Percentiles rank a stretch among this genome's conserved stretches.
Conservation (phyloP, 495 filamentous ascomycete genomes). For the Xylaria nigripes region DNA sequence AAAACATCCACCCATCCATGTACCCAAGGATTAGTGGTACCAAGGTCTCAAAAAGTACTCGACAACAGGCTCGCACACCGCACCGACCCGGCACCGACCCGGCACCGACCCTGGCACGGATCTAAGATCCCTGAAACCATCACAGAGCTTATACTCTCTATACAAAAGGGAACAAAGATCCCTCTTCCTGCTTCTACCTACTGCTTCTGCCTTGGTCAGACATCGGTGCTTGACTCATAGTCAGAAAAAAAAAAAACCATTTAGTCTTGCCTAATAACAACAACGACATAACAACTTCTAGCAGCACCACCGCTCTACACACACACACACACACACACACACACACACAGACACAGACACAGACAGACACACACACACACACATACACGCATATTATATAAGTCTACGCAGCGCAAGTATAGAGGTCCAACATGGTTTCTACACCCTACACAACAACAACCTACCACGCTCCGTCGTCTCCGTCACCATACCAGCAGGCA, state of each 20-base stretch:
- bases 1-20: slow-evolving; percentile 4
- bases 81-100: too few relatives aligned
- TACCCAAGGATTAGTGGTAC: background rate
- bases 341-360: background rate
- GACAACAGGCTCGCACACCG: slow-evolving; percentile 8
- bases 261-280: background rate
- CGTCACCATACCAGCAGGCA: slow-evolving; percentile 25
- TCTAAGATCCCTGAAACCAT: slow-evolving; percentile 14
- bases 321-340: background rate
- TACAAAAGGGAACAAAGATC: slow-evolving; percentile 15
- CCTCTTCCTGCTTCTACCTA: background rate
- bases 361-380: slow-evolving; percentile 1
- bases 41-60: background rate
- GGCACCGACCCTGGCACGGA: slow-evolving; percentile 1
- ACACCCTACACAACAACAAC: slow-evolving; percentile 17
- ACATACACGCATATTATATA: too few relatives aligned
- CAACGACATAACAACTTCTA: background rate
- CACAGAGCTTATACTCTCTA: slow-evolving; percentile 2
- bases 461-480: slow-evolving; percentile 20
- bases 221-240: slow-evolving; percentile 31
- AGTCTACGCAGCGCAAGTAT: slow-evolving; percentile 18
- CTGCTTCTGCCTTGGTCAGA: slow-evolving; percentile 23
- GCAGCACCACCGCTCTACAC: background rate
- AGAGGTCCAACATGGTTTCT: slow-evolving; percentile 28
- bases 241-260: slow-evolving; percentile 21